phyloP scores from a whole-genome alignment of 805 yeast genomes.

The Myxozyma sirexii region DNA sequence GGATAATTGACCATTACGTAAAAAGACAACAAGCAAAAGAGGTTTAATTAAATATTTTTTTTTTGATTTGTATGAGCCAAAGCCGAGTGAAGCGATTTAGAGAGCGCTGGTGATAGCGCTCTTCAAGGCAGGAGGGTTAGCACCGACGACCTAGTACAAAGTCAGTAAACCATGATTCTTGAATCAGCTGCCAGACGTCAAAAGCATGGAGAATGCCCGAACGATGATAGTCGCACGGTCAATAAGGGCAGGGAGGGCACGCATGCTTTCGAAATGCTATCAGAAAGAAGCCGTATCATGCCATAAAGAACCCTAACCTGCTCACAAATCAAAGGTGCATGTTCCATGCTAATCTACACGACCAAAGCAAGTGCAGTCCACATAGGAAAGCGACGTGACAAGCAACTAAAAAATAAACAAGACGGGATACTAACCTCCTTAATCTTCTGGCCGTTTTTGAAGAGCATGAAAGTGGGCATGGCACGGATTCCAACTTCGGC shows the following conservation, averaged over 20 bases:
- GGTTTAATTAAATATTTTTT: background rate
- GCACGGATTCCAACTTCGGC: constrained; percentile 69
- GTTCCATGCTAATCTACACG: background rate
- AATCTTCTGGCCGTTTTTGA: constrained; percentile 80
- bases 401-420: constrained; percentile 37
- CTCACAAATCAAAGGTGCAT: constrained; percentile 5
- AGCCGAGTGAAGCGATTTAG: background rate
- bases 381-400: background rate
- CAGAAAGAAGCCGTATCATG: too few relatives aligned
- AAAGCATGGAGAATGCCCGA: too few relatives aligned
- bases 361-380: background rate
- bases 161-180: background rate
- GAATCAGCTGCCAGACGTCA: background rate
- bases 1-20: background rate
- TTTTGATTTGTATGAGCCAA: background rate
- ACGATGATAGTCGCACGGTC: too few relatives aligned
- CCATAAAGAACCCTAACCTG: constrained; percentile 2
- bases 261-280: too few relatives aligned
- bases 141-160: constrained; percentile 29
- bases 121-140: constrained; percentile 37
- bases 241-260: too few relatives aligned
- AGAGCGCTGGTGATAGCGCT: constrained; percentile 33
- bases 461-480: constrained; percentile 71
- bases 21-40: background rate
- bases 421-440: constrained; percentile 58